These are phyloP conservation scores for Sclerotinia trifoliorum DNA, from an alignment of 2,329 filamentous ascomycete genomes.

Conservation along the genomic window DNA sequence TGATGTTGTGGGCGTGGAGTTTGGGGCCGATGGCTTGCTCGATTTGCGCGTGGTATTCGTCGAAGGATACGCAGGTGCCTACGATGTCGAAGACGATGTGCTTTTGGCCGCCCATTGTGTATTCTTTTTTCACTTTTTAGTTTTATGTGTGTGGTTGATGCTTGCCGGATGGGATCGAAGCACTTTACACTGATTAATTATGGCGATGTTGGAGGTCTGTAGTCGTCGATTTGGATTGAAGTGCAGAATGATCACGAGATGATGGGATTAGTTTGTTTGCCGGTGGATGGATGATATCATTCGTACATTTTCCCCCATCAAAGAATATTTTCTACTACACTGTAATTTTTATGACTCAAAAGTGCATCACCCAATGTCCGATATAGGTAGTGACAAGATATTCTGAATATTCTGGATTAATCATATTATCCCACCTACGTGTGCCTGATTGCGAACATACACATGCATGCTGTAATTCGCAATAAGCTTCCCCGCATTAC, in stretches of 20 bases:
- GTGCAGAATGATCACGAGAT: background rate
- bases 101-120: slow-evolving; percentile 35
- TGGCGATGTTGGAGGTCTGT: background rate
- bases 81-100: slow-evolving; percentile 53
- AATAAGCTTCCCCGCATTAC: slow-evolving; percentile 3
- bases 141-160: too few relatives aligned
- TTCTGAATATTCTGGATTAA: background rate
- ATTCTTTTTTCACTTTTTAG: too few relatives aligned
- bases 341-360: background rate
- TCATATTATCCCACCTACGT: slow-evolving; percentile 1
- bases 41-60: slow-evolving; percentile 45
- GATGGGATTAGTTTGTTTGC: background rate
- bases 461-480: background rate
- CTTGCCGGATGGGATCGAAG: background rate
- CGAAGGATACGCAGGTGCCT: slow-evolving; percentile 49
- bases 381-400: background rate
- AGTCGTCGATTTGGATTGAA: background rate
- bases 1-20: slow-evolving; percentile 44
- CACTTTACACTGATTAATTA: background rate
- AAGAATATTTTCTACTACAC: background rate
- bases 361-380: background rate
- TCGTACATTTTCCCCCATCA: too few relatives aligned
- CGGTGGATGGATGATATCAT: background rate
- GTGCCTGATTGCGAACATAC: background rate
- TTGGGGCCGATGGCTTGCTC: slow-evolving; percentile 45